phyloP scores from a whole-genome alignment of 106 monocot species.

The Hemerocallis citrina region DNA sequence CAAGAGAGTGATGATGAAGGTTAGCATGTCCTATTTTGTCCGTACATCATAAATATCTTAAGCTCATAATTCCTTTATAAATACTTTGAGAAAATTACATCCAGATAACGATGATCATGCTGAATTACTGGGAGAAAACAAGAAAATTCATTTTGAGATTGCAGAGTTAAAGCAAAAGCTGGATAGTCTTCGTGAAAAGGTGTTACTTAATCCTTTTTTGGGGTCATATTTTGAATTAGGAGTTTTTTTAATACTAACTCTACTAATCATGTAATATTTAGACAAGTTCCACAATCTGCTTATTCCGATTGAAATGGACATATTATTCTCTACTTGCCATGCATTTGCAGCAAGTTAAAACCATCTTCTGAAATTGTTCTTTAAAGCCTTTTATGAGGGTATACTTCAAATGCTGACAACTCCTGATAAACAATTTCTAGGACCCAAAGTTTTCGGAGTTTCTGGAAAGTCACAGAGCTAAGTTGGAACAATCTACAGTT shows the following conservation, averaged over 20 bases:
- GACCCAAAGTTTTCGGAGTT: constrained; percentile 56
- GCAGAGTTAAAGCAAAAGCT: constrained; percentile 35
- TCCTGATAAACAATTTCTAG: constrained; percentile 14
- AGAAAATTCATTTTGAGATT: constrained; percentile 30
- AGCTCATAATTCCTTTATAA: not conserved
- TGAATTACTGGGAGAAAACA: constrained; percentile 33
- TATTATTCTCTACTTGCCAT: no score
- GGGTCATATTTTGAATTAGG: not conserved
- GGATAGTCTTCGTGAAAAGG: constrained; percentile 45
- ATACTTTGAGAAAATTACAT: not conserved
- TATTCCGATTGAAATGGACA: no score
- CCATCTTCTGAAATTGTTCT: no score
- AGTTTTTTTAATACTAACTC: not conserved
- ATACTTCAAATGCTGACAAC: no score
- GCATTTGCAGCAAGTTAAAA: no score
- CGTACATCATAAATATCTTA: not conserved
- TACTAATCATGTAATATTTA: not conserved
- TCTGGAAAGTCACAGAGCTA: constrained; percentile 31
- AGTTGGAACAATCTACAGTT: constrained; percentile 11
- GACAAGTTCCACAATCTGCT: no score
- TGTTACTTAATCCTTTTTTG: constrained; percentile 6
- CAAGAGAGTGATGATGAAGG: constrained; percentile 24
- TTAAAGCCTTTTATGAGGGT: no score
- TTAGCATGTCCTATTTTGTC: constrained; percentile 8
- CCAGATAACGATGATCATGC: constrained; percentile 18